A percentile compares a stretch with the other conserved stretches of the same genome.
phyloP scores from a whole-genome alignment of 139 green algal genomes.

The Closterium sp. region DNA sequence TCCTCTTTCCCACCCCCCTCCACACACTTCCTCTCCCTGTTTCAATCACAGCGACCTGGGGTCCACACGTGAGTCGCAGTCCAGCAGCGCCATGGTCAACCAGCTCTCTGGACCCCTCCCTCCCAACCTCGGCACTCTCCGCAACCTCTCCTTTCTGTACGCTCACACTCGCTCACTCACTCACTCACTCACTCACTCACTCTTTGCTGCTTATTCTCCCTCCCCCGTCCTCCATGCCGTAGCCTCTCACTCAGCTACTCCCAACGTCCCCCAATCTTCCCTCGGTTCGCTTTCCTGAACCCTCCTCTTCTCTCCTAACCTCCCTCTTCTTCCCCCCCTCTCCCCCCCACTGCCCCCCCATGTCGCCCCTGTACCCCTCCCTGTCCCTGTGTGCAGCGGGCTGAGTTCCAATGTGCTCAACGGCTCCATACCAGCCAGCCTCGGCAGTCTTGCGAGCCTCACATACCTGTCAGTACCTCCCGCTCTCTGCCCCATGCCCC shows the following conservation, averaged over 20 bases:
- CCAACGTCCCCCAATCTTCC: too few relatives aligned
- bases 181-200: not conserved
- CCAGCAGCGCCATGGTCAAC: not conserved
- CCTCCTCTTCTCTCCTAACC: not conserved
- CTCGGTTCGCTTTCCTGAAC: not conserved
- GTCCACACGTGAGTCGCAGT: not conserved
- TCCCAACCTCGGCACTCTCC: not conserved
- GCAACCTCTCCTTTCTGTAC: not conserved
- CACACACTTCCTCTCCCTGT: too few relatives aligned
- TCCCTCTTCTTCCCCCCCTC: not conserved
- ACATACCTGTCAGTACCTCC: not conserved
- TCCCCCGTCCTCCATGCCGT: not conserved
- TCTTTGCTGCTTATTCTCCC: not conserved
- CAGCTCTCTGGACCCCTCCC: not conserved
- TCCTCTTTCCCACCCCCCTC: not conserved
- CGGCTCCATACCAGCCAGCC: not conserved
- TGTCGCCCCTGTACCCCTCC: too few relatives aligned
- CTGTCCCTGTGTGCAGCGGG: not conserved
- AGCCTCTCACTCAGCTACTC: not conserved
- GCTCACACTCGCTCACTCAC: not conserved
- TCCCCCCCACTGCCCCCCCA: too few relatives aligned
- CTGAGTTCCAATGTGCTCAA: not conserved
- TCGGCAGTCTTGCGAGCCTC: not conserved
- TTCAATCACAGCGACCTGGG: not conserved
- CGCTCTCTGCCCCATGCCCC: not conserved